These are phyloP conservation scores for Rhypophila decipiens DNA, from an alignment of 495 filamentous ascomycete species.

Conservation along the genomic window DNA sequence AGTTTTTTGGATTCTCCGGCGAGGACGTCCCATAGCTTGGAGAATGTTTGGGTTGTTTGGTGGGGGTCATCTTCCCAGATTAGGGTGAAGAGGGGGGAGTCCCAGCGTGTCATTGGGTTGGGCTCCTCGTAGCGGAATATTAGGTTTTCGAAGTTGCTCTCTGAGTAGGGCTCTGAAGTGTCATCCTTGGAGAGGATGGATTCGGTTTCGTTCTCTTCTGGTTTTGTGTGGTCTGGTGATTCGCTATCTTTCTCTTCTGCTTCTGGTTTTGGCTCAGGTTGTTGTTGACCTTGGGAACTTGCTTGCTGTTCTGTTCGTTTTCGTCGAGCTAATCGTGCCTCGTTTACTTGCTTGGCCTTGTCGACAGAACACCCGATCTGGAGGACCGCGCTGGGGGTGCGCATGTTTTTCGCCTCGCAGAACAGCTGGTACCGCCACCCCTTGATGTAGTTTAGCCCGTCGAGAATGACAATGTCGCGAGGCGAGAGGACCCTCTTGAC, in stretches of 20 bases:
- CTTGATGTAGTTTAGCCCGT: slow-evolving; percentile 96
- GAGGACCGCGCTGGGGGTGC: slow-evolving; percentile 77
- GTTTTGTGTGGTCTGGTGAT: no score
- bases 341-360: slow-evolving; percentile 58
- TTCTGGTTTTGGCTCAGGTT: neutral
- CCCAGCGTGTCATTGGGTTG: slow-evolving; percentile 91
- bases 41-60: slow-evolving; percentile 30
- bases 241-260: no score
- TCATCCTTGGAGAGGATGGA: slow-evolving; percentile 15
- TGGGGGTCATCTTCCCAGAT: slow-evolving; percentile 68
- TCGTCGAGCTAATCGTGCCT: slow-evolving; percentile 28
- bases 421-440: slow-evolving; percentile 93
- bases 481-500: slow-evolving; percentile 74
- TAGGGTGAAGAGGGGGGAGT: slow-evolving; percentile 87
- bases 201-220: slow-evolving; percentile 2
- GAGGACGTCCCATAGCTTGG: slow-evolving; percentile 72
- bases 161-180: slow-evolving; percentile 52
- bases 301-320: no score
- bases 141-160: slow-evolving; percentile 79
- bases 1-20: slow-evolving; percentile 52
- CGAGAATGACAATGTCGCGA: slow-evolving; percentile 80
- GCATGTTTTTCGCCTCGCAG: slow-evolving; percentile 85
- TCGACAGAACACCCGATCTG: slow-evolving; percentile 76
- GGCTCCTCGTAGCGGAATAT: slow-evolving; percentile 96
- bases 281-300: neutral